Base-by-base conservation (phyloP, 805 yeast species). In the Lipomyces chichibuensis region DNA sequence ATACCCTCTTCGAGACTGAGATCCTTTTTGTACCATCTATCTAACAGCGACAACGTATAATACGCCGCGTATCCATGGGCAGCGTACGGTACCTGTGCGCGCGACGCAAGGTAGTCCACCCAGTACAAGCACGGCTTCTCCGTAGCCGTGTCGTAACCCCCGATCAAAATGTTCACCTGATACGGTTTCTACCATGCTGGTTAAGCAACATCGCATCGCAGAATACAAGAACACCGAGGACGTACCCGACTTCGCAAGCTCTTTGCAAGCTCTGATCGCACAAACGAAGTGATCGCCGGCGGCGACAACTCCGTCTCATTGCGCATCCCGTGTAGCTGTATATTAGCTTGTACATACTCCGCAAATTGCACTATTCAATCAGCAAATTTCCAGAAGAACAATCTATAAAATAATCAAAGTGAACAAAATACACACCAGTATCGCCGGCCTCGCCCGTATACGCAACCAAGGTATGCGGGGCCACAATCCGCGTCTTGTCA, bases 21-120 rank as follows among this genome's bases (percentile, higher is more conserved):
- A 73, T 88, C 93, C 55, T 87, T 83, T 76, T 88, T 85, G 80
- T 93, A 92, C 79, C 92, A 97, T 73, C 89, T 92, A 81, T 95
- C 99, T 72, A 95, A 83, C 71, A 94, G 81, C 1, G 98, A 90
- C 78, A 92, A 84, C 39, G 97, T 88, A 78, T 95, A 95, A 79
- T 94, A 95, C 1, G 96, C 97, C n/a, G 98, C 97, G 76, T 95
- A 95, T 13, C 99, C 99, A 77, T 95, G 99, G 1, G 98, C 98
- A 20, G 96, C 97, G 76, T 95, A 95, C 17, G 99, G 98, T 66
- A 95, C 83, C 68, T 88, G 91, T 17, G 88, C 96, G 72, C 88
- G 87, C 2, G 99, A 91, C 7, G 99, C 99, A 71, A 95, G 81
- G 78, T 95, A 95, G 77, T 95, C 99, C 72, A 95, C 90, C 88